These are phyloP conservation scores for Jimgerdemannia flammicorona DNA, from an alignment of 192 early-diverging fungal genomes.

Conservation along the genomic window DNA sequence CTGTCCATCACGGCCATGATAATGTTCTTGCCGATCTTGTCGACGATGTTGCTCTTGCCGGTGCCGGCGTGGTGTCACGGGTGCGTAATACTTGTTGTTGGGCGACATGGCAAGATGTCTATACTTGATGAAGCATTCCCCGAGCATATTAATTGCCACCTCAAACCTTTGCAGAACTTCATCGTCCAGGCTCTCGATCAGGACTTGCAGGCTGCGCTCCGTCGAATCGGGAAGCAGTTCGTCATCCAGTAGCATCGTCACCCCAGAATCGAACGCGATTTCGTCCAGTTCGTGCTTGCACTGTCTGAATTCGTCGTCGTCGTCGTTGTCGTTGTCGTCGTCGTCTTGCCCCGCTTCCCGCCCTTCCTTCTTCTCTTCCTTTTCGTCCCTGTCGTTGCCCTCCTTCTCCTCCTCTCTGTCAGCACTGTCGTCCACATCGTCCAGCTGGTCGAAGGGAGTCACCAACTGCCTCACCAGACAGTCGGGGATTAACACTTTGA, in stretches of 20 bases:
- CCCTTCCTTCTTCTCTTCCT: neutral
- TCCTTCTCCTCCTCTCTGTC: no score
- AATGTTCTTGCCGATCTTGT: neutral
- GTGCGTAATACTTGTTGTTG: slow-evolving; percentile 12
- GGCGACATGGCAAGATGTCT: slow-evolving; percentile 16
- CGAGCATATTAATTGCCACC: slow-evolving; percentile 10
- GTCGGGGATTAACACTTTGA: neutral
- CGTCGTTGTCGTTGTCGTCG: neutral
- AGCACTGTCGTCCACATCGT: neutral
- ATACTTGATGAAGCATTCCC: slow-evolving; percentile 10
- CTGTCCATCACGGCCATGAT: no score
- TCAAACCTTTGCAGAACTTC: slow-evolving; percentile 7
- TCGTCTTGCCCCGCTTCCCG: neutral
- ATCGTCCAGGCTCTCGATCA: slow-evolving; percentile 1
- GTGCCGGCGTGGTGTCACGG: neutral
- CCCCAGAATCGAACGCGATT: slow-evolving; percentile 5
- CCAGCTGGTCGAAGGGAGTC: neutral
- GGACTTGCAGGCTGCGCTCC: slow-evolving; percentile 11
- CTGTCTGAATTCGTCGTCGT: neutral
- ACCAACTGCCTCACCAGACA: neutral
- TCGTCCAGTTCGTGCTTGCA: slow-evolving; percentile 12
- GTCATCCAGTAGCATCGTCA: slow-evolving; percentile 5
- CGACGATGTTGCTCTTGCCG: neutral
- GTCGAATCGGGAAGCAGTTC: slow-evolving; percentile 12
- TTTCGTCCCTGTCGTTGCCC: neutral